Percentiles rank a stretch among this genome's conserved stretches.
phyloP scores from a whole-genome alignment of 805 yeast genomes.

The Priceomyces melissophilus region DNA sequence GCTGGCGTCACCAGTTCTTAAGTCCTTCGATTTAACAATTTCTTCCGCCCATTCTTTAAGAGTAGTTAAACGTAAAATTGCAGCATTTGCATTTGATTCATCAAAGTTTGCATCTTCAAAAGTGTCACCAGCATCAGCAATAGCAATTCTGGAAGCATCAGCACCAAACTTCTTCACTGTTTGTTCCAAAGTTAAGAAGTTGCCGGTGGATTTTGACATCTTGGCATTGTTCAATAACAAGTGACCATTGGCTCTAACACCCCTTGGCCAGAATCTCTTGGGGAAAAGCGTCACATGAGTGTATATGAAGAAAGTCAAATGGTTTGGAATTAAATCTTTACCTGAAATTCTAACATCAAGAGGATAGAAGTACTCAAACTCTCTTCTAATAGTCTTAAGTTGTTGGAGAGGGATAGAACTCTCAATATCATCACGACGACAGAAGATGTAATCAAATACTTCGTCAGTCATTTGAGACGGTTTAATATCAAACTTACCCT shows the following conservation, averaged over 20 bases:
- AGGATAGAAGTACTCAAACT: slow-evolving; percentile 96
- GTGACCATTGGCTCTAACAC: slow-evolving; percentile 94
- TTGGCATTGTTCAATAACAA: slow-evolving; percentile 91
- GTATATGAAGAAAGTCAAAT: slow-evolving; percentile 92
- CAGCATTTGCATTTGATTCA: slow-evolving; percentile 95
- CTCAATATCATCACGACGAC: slow-evolving; percentile 57
- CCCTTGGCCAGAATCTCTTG: slow-evolving; percentile 86
- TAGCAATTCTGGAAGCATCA: slow-evolving; percentile 94
- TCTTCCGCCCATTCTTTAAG: slow-evolving; percentile 96
- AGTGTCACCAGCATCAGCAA: slow-evolving; percentile 98
- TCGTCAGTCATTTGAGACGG: slow-evolving; percentile 89
- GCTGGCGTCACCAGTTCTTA: slow-evolving; percentile 49
- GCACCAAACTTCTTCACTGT: slow-evolving; percentile 90
- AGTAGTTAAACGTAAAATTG: slow-evolving; percentile 87
- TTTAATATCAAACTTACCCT: slow-evolving; percentile 69
- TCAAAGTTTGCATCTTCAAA: slow-evolving; percentile 98
- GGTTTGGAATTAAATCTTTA: slow-evolving; percentile 96
- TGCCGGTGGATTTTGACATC: slow-evolving; percentile 98
- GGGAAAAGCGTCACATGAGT: slow-evolving; percentile 92
- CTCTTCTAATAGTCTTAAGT: slow-evolving; percentile 77
- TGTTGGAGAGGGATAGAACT: slow-evolving; percentile 62
- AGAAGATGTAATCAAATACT: slow-evolving; percentile 87
- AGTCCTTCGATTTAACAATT: slow-evolving; percentile 48
- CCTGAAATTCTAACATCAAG: slow-evolving; percentile 90
- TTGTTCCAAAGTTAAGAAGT: slow-evolving; percentile 87